These are phyloP conservation scores for Aspergillus caelatus DNA, from an alignment of 2,329 filamentous ascomycete genomes.

Conservation along the genomic window DNA sequence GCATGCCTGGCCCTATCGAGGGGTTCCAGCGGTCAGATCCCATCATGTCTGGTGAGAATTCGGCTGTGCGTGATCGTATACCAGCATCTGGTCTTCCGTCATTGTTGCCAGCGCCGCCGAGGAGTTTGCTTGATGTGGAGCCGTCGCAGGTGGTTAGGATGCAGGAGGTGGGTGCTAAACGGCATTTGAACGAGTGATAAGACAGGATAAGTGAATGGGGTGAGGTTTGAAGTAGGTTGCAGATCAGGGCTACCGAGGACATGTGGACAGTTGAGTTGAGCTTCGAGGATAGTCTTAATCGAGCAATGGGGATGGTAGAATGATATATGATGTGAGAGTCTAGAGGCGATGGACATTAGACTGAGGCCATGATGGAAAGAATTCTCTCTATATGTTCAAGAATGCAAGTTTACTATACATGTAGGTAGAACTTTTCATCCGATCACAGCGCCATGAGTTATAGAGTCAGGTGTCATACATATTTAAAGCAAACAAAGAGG, in stretches of 20 bases:
- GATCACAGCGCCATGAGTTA: constrained; percentile 9
- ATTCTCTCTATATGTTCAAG: neutral
- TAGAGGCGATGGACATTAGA: neutral
- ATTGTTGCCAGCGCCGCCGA: neutral
- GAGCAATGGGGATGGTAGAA: neutral
- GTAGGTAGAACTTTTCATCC: neutral
- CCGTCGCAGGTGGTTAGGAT: neutral
- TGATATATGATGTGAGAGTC: neutral
- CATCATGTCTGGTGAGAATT: neutral
- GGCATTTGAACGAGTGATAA: neutral
- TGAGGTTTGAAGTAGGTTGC: neutral
- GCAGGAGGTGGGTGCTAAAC: neutral
- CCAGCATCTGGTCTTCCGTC: neutral
- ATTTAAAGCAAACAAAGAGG: neutral
- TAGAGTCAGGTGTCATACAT: neutral
- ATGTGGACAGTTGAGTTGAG: neutral
- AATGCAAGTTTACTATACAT: neutral
- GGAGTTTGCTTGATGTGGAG: neutral
- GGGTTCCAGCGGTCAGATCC: neutral
- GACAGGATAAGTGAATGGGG: neutral
- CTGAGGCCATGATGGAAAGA: neutral
- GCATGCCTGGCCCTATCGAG: neutral
- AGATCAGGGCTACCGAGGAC: neutral
- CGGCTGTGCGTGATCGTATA: neutral
- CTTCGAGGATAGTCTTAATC: neutral